These are phyloP conservation scores for Phialophora tarda DNA, from an alignment of 2,329 filamentous ascomycete genomes.

Conservation along the genomic window DNA sequence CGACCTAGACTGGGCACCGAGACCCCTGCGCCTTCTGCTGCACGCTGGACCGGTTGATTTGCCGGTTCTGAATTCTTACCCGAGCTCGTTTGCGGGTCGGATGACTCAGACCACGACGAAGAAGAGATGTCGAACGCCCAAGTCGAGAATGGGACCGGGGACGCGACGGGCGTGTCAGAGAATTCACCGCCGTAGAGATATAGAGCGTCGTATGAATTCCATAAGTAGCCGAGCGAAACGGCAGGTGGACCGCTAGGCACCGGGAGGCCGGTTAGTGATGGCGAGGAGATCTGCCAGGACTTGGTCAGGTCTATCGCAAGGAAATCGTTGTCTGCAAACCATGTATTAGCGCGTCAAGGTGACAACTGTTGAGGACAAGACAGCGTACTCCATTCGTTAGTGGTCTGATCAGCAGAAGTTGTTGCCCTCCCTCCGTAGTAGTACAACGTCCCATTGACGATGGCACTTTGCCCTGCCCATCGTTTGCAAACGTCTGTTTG, in stretches of 20 bases:
- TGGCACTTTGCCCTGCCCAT: conserved; percentile 70
- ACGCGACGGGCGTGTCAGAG: conserved; percentile 64
- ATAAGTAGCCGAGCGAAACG: conserved; percentile 75
- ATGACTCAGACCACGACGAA: conserved; percentile 67
- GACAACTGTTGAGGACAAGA: conserved; percentile 15
- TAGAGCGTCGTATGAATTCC: conserved; percentile 72
- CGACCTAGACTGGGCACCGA: conserved; percentile 71
- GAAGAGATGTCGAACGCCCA: conserved; percentile 72
- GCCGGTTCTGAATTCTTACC: conserved; percentile 67
- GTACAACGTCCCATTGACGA: conserved; percentile 77
- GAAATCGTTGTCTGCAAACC: conserved; percentile 68
- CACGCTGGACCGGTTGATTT: conserved; percentile 65
- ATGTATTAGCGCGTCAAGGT: conserved; percentile 10
- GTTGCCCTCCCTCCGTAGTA: conserved; percentile 75
- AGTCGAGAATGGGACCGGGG: conserved; percentile 65
- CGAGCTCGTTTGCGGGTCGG: conserved; percentile 64
- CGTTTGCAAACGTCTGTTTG: conserved; percentile 65
- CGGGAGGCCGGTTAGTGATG: conserved; percentile 66
- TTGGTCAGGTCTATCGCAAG: conserved; percentile 72
- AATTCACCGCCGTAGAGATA: conserved; percentile 78
- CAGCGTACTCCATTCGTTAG: conserved; percentile 71
- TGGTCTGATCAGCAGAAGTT: conserved; percentile 61
- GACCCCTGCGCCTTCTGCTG: conserved; percentile 74
- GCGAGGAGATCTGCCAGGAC: conserved; percentile 71
- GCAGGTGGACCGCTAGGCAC: conserved; percentile 72